These are phyloP conservation scores for Trichoderma sp. DNA, from an alignment of 2,329 filamentous ascomycete species.

Conservation along the genomic window DNA sequence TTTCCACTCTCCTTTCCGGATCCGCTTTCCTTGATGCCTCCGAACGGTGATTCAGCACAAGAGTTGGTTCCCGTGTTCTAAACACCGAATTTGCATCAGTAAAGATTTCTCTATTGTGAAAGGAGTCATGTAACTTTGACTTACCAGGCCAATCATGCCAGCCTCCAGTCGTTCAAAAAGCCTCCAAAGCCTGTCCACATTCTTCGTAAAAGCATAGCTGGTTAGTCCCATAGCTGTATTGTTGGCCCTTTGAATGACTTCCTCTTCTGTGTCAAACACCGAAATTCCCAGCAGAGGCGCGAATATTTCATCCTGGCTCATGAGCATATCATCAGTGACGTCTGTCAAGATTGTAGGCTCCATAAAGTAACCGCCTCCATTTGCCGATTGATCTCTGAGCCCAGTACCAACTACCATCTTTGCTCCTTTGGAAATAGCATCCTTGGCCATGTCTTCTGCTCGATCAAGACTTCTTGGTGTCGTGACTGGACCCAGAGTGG, in stretches of 20 bases:
- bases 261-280: conserved; percentile 68
- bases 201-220: conserved; percentile 67
- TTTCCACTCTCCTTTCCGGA: conserved; percentile 52
- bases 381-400: conserved; percentile 44
- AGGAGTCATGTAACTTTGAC: conserved; percentile 27
- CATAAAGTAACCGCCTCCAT: conserved; percentile 63
- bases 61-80: conserved; percentile 46
- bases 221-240: conserved; percentile 67
- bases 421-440: conserved; percentile 64
- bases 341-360: conserved; percentile 68
- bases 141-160: conserved; percentile 41
- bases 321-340: conserved; percentile 66
- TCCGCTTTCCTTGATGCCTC: conserved; percentile 52
- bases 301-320: conserved; percentile 71
- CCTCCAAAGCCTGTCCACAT: conserved; percentile 45
- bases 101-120: not conserved
- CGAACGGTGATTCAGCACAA: conserved; percentile 49
- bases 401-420: conserved; percentile 57
- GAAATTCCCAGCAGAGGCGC: conserved; percentile 71
- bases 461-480: conserved; percentile 39
- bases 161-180: conserved; percentile 53
- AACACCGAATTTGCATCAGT: not conserved
- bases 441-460: conserved; percentile 54
- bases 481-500: conserved; percentile 41
- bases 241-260: conserved; percentile 69